phyloP scores from a whole-genome alignment of 2,329 filamentous ascomycete genomes.

The Colletotrichum coccodes region DNA sequence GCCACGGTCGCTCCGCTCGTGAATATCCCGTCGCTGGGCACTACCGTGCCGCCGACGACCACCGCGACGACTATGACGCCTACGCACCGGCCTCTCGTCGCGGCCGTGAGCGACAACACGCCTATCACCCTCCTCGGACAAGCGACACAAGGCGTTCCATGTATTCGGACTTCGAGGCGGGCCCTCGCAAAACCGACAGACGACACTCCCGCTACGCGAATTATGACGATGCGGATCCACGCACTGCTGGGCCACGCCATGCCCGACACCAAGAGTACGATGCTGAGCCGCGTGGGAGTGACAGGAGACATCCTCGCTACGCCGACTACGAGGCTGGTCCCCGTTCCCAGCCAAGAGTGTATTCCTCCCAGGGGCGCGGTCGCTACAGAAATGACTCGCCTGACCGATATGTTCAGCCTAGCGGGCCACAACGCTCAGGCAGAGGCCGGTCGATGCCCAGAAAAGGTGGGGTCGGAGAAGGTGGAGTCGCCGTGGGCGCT shows the following conservation, averaged over 20 bases:
- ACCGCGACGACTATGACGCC: conserved; percentile 3
- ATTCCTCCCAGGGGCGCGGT: background rate
- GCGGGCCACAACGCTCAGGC: conserved; percentile 3
- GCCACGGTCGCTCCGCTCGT: conserved; percentile 8
- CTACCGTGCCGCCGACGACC: background rate
- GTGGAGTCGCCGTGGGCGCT: background rate
- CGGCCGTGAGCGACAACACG: conserved; percentile 24
- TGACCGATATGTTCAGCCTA: conserved; percentile 1
- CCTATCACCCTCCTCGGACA: conserved; percentile 29
- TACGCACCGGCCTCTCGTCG: conserved; percentile 13
- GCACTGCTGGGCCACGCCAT: background rate
- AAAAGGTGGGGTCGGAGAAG: background rate
- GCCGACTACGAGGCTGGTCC: background rate
- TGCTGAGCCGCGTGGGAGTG: background rate
- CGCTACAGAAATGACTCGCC: conserved; percentile 13
- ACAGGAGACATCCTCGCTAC: conserved; percentile 1
- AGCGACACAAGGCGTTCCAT: conserved; percentile 28
- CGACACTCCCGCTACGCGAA: conserved; percentile 10
- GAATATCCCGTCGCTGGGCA: background rate
- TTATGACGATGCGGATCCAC: conserved; percentile 10
- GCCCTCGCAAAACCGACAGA: background rate
- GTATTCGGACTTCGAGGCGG: conserved; percentile 25
- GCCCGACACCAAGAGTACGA: background rate
- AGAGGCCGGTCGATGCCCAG: conserved; percentile 28
- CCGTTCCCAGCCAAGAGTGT: background rate